phyloP scores from a whole-genome alignment of 345 rosid genomes.

The Eucalyptus brandiana region DNA sequence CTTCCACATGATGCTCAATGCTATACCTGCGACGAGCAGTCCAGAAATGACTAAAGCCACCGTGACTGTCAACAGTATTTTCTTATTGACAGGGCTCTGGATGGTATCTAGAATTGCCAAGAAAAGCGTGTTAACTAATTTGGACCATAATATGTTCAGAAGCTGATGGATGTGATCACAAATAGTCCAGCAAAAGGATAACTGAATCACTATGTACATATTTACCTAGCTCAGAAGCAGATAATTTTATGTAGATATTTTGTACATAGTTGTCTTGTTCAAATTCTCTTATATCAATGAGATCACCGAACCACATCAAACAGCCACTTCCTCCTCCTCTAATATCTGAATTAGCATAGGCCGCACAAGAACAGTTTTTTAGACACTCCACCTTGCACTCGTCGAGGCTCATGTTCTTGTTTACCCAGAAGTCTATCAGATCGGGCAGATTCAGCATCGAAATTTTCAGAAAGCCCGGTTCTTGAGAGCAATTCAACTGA shows the following conservation, averaged over 20 bases:
- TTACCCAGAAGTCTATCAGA: background rate
- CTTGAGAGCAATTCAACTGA: background rate
- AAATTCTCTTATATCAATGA: no score
- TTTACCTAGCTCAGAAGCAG: no score
- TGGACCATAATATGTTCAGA: background rate
- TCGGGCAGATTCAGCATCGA: background rate
- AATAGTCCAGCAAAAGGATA: no score
- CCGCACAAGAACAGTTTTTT: slow-evolving; percentile 10
- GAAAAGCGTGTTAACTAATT: no score
- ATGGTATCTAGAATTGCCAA: background rate
- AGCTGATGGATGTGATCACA: background rate
- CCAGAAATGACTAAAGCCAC: background rate
- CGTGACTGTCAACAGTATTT: background rate
- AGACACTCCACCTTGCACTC: slow-evolving; percentile 5
- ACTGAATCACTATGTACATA: background rate
- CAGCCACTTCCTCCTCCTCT: background rate
- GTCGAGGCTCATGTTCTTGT: background rate
- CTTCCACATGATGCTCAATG: background rate
- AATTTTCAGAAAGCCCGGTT: background rate
- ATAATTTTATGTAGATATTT: no score
- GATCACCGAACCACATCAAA: no score
- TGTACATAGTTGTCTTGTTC: no score
- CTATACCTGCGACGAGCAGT: background rate
- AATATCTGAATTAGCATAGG: slow-evolving; percentile 1
- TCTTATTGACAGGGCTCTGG: background rate